Evolutionary conservation across 768 basidiomycete species (phyloP).

Genomic region (Sporobolomyces roseus): DNA sequence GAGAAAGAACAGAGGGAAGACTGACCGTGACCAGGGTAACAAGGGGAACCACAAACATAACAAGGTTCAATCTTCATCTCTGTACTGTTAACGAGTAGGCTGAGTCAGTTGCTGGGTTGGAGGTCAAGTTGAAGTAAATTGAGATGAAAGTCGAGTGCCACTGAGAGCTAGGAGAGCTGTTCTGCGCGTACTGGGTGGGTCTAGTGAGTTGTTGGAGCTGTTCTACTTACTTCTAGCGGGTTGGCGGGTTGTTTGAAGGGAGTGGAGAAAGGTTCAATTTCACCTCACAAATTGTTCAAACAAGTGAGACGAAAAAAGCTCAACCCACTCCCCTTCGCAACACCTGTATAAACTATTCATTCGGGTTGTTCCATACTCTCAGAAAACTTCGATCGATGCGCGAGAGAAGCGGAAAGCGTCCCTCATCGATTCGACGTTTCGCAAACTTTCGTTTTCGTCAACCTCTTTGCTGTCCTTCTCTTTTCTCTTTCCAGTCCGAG

Average conservation of each 20-base stretch:
- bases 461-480: no score
- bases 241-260: not conserved
- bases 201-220: not conserved
- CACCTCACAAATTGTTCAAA: no score
- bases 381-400: no score
- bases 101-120: constrained; percentile 12
- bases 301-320: no score
- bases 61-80: constrained; percentile 73
- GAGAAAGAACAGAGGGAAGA: not conserved
- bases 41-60: constrained; percentile 94
- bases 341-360: no score
- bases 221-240: constrained; percentile 7
- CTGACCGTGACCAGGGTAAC: constrained; percentile 92
- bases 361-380: no score
- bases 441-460: no score
- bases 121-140: not conserved
- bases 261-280: not conserved
- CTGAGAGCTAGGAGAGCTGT: not conserved
- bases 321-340: no score
- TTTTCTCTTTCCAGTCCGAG: no score
- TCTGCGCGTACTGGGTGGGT: not conserved
- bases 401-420: no score
- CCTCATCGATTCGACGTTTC: no score
- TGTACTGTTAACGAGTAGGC: constrained; percentile 60
- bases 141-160: not conserved